Evolutionary conservation across 176 grass and related monocot species (phyloP), one percentile per base, ranked within the genome.

Genomic region (Bonia amplexicaulis): DNA sequence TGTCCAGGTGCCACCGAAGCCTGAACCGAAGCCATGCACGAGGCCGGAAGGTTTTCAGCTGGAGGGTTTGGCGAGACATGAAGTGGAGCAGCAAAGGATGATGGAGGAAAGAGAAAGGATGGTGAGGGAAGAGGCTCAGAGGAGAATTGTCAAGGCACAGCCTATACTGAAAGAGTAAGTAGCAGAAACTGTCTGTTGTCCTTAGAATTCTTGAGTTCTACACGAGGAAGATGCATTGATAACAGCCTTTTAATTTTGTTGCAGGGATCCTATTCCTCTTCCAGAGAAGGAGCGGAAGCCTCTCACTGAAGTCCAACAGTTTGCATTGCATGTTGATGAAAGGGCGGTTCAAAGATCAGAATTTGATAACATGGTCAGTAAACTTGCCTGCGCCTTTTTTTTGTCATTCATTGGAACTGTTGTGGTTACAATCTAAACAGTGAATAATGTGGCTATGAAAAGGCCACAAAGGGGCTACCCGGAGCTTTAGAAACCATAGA

Each of bases 41-140:
- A 99, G 88, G 33, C 79, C 97, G 17, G 88, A 94, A 88, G 81
- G 83, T 54, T 99, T 99, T 86, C 97, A 96, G 77, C 88, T 96
- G 6, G 91, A 96, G 82, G 94, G 97, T 77, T 81, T 96, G 65
- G 88, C 87, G 27, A 92, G 97, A 64, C 97, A 99, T 80, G 93
- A 99, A 76, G 52, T 92, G 19, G 92, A 99, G 80, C 90, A 91
- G 84, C 88, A 79, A 85, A 89, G 79, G 48, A 73, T 87, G 57
- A 83, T 89, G 88, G 97, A 94, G 78, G 90, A 99, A 70, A 66
- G 76, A 71, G 71, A 91, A 68, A 91, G 82, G 76, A 71, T 85
- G 68, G 90, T 86, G 26, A 92, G 79, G 74, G 92, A 94, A 87
- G 97, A 94, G 26, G 91, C 84, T 60, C 66, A 92, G 73, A 85